Conservation (phyloP, 257 asterid species). For the Voacanga thouarsii region DNA sequence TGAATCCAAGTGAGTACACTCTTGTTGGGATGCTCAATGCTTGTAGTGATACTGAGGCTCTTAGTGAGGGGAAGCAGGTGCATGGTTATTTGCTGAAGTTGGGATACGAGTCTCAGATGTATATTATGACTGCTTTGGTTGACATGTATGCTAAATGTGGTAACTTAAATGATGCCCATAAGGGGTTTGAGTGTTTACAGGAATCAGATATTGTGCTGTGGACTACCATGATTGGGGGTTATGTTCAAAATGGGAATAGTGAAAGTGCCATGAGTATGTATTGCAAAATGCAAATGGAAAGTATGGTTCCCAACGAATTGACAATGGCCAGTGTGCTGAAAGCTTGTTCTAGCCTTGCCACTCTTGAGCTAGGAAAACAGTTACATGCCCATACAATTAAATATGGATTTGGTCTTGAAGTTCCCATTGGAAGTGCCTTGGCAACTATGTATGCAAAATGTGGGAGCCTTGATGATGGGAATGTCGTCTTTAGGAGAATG, state of each 20-base stretch:
- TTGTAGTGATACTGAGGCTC: slow-evolving; percentile 56
- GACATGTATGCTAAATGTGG: slow-evolving; percentile 95
- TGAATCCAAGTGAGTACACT: slow-evolving; percentile 71
- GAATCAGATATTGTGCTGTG: slow-evolving; percentile 71
- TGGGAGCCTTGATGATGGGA: slow-evolving; percentile 62
- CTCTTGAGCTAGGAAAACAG: slow-evolving; percentile 87
- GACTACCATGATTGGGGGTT: slow-evolving; percentile 87
- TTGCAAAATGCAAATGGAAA: slow-evolving; percentile 61
- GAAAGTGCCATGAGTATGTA: slow-evolving; percentile 66
- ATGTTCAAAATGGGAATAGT: slow-evolving; percentile 70
- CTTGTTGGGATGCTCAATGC: slow-evolving; percentile 86
- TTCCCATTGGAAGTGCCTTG: slow-evolving; percentile 84
- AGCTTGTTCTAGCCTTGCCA: slow-evolving; percentile 76
- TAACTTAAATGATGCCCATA: slow-evolving; percentile 51
- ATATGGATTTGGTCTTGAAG: slow-evolving; percentile 65
- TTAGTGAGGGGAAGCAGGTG: slow-evolving; percentile 56
- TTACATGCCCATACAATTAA: slow-evolving; percentile 67
- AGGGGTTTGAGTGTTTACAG: slow-evolving; percentile 53
- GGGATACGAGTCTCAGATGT: slow-evolving; percentile 71
- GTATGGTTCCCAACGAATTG: slow-evolving; percentile 66
- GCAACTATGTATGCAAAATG: slow-evolving; percentile 84
- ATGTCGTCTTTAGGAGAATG: slow-evolving; percentile 59
- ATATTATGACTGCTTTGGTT: slow-evolving; percentile 66
- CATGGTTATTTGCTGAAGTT: slow-evolving; percentile 59
- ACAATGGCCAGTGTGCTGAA: slow-evolving; percentile 74